Conservation (phyloP, 2,329 filamentous ascomycete genomes). For the Colletotrichum sp. region DNA sequence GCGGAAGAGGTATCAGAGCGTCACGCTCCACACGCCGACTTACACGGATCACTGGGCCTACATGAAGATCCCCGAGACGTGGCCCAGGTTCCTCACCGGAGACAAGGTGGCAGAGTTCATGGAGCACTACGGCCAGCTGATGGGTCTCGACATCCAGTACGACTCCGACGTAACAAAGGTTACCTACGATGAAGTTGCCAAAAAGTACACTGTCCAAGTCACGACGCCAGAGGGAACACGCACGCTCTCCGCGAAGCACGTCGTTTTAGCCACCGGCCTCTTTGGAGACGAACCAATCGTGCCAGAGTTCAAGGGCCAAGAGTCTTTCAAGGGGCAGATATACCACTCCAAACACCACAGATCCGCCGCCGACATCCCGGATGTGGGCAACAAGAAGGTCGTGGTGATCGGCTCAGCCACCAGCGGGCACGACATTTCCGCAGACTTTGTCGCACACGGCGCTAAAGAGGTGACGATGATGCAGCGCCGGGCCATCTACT, state of each 20-base stretch:
- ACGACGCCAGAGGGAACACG: conserved; percentile 25
- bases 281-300: conserved; percentile 42
- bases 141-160: conserved; percentile 53
- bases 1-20: conserved; percentile 49
- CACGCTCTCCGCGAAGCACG: conserved; percentile 41
- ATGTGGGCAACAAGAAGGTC: conserved; percentile 41
- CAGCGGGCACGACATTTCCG: conserved; percentile 54
- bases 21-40: conserved; percentile 26
- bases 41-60: conserved; percentile 29
- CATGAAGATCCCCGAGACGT: conserved; percentile 27
- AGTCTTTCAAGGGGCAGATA: conserved; percentile 44
- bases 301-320: conserved; percentile 43
- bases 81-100: conserved; percentile 41
- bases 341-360: conserved; percentile 49
- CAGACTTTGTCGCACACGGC: conserved; percentile 54
- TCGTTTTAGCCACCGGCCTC: conserved; percentile 54
- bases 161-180: conserved; percentile 42
- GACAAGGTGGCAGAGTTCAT: conserved; percentile 55
- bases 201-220: conserved; percentile 42
- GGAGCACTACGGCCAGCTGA: conserved; percentile 50
- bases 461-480: conserved; percentile 55
- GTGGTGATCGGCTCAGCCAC: conserved; percentile 55
- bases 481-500: conserved; percentile 56
- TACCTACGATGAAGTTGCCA: conserved; percentile 39
- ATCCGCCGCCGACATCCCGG: conserved; percentile 37